Evolutionary conservation across 352 stramenopile genomes (phyloP).

Genomic region (Saprolegnia parasitica): DNA sequence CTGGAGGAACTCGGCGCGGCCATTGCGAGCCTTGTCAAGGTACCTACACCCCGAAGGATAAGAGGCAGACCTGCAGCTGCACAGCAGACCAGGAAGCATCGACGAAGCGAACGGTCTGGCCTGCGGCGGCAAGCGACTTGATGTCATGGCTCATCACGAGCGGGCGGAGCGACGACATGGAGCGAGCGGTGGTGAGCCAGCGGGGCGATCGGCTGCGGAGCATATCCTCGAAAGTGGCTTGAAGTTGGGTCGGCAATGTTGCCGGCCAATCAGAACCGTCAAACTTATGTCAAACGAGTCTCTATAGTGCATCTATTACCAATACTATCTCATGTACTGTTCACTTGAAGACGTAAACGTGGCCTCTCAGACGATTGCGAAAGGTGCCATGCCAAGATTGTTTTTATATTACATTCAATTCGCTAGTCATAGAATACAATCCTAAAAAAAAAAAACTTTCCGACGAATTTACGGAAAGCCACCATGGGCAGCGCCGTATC

Average conservation of each 20-base stretch:
- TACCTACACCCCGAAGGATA: conserved; percentile 34
- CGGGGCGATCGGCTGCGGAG: neutral
- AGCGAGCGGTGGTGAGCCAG: neutral
- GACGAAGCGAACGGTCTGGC: conserved; percentile 52
- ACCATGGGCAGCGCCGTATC: conserved; percentile 25
- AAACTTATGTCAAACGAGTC: too few species aligned
- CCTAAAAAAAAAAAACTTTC: too few species aligned
- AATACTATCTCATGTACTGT: too few species aligned
- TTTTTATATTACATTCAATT: too few species aligned
- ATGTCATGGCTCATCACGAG: conserved; percentile 13
- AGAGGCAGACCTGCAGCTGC: neutral
- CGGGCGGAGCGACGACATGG: conserved; percentile 22
- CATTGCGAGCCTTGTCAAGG: conserved; percentile 67
- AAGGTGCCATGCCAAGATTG: neutral
- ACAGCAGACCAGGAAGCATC: conserved; percentile 57
- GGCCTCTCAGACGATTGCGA: neutral
- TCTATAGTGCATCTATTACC: too few species aligned
- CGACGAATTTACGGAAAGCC: neutral
- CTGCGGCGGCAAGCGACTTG: conserved; percentile 23
- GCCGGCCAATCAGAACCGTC: neutral
- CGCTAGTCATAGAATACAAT: too few species aligned
- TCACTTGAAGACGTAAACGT: too few species aligned
- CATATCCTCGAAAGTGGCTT: conserved; percentile 14
- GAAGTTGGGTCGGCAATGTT: neutral
- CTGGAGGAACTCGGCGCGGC: conserved; percentile 47